These are phyloP conservation scores for Fraxinus greggii DNA, from an alignment of 305 asterid species.

Conservation along the genomic window DNA sequence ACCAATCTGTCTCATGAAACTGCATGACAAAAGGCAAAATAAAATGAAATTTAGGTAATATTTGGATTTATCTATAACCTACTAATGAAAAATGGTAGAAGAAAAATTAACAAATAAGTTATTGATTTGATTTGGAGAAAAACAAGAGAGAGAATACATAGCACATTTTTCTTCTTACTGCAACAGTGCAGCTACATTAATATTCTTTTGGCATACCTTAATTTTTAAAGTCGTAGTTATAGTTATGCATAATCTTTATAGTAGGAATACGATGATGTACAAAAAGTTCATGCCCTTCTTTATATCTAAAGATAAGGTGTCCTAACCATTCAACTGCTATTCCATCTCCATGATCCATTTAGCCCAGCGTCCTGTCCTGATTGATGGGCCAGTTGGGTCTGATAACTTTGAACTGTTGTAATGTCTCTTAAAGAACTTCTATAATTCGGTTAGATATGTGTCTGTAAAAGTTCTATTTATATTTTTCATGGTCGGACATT, in stretches of 20 bases:
- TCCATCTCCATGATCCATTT: background rate
- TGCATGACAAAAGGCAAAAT: background rate
- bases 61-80: background rate
- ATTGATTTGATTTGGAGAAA: background rate
- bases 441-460: background rate
- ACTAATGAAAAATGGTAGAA: background rate
- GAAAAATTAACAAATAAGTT: background rate
- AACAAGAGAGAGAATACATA: background rate
- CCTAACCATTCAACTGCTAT: background rate
- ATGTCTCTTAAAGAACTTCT: background rate
- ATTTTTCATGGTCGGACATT: background rate
- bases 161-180: background rate
- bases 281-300: background rate
- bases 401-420: background rate
- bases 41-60: background rate
- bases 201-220: background rate
- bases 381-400: background rate
- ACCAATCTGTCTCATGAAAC: background rate
- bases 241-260: background rate
- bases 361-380: background rate
- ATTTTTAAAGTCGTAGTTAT: background rate
- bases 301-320: background rate
- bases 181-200: background rate
- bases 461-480: background rate
- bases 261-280: background rate